Conservation (phyloP, 2,329 filamentous ascomycete species). For the Paecilomyces formosus region DNA sequence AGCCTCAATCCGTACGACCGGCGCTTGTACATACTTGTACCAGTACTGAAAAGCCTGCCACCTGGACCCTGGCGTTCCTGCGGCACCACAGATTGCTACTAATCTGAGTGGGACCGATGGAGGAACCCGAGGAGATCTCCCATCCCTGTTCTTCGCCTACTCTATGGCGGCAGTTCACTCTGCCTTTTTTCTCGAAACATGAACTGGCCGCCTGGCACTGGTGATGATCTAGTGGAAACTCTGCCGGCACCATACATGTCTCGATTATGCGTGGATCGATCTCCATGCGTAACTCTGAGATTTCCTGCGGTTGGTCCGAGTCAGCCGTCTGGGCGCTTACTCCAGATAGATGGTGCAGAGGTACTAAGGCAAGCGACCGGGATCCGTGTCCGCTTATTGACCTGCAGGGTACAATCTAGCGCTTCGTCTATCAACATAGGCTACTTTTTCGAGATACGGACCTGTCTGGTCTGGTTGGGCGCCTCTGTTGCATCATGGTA, state of each 20-base stretch:
- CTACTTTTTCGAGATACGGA: background rate
- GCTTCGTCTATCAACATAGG: background rate
- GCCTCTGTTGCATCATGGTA: background rate
- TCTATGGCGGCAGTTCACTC: background rate
- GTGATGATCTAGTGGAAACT: background rate
- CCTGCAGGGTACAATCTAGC: background rate
- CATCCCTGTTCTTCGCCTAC: constrained; percentile 1
- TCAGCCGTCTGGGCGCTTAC: background rate
- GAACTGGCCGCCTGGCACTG: background rate
- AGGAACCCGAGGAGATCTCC: constrained; percentile 1
- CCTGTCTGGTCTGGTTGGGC: background rate
- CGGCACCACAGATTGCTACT: background rate
- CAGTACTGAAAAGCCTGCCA: background rate
- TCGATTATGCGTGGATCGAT: background rate
- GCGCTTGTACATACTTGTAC: background rate
- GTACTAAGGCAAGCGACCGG: background rate
- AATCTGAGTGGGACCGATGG: background rate
- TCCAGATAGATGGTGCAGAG: background rate
- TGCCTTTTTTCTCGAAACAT: background rate
- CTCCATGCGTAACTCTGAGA: background rate
- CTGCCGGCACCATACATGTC: background rate
- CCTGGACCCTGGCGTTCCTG: background rate
- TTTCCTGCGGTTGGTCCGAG: background rate
- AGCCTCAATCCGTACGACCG: background rate
- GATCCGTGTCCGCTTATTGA: background rate